Evolutionary conservation across 768 basidiomycete species (phyloP).

Genomic region (Gelatoporia subvermispora): DNA sequence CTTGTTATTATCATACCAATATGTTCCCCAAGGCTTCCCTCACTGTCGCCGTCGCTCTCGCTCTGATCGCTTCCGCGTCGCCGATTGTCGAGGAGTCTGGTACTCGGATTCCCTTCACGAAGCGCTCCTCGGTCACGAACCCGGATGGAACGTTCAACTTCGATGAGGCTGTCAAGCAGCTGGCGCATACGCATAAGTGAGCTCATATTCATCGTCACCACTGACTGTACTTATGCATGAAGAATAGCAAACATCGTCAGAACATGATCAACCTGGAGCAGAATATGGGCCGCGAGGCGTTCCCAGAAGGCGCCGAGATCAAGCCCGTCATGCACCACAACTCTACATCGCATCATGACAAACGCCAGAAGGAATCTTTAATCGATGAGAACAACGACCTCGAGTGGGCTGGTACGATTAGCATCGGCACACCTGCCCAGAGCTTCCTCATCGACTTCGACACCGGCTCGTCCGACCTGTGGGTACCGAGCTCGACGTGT

Average conservation of each 20-base stretch:
- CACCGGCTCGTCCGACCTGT: constrained; percentile 34
- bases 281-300: constrained; percentile 7
- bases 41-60: constrained; percentile 9
- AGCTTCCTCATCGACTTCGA: constrained; percentile 37
- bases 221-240: neutral
- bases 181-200: constrained; percentile 7
- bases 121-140: constrained; percentile 11
- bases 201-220: neutral
- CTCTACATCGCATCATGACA: constrained; percentile 5
- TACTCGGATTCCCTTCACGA: constrained; percentile 6
- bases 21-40: constrained; percentile 12
- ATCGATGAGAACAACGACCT: constrained; percentile 16
- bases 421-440: constrained; percentile 33
- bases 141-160: constrained; percentile 9
- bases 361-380: constrained; percentile 17
- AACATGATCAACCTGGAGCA: constrained; percentile 14
- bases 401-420: constrained; percentile 32
- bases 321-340: constrained; percentile 4
- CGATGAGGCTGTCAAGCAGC: constrained; percentile 3
- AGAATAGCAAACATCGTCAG: constrained; percentile 10
- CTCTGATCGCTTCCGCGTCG: constrained; percentile 16
- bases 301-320: constrained; percentile 10
- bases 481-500: constrained; percentile 9
- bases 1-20: neutral
- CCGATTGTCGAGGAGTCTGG: constrained; percentile 10